Evolutionary conservation across 225 moss, liverwort and hornwort genomes (phyloP).

Genomic region (Takakia lepidozioides): DNA sequence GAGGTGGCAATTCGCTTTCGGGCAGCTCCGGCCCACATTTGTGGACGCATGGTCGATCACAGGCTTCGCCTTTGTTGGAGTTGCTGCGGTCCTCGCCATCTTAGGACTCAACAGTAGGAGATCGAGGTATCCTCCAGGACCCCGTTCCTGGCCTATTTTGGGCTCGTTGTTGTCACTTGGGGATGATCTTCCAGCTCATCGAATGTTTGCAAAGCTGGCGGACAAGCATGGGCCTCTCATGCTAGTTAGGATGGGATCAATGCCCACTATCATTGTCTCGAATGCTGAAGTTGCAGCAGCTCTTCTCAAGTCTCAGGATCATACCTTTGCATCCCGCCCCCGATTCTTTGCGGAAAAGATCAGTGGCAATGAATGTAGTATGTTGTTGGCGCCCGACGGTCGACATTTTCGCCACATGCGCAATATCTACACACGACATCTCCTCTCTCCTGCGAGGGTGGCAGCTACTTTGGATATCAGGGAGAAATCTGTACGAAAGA

Average conservation of each 20-base stretch:
- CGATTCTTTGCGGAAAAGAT: conserved; percentile 53
- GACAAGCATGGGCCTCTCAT: conserved; percentile 30
- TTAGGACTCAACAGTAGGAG: too few species aligned
- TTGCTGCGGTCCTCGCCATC: too few species aligned
- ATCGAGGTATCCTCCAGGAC: conserved; percentile 36
- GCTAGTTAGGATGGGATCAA: conserved; percentile 41
- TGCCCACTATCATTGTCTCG: conserved; percentile 38
- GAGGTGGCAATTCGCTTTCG: too few species aligned
- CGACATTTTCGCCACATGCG: conserved; percentile 43
- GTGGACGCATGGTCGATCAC: too few species aligned
- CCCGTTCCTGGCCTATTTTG: conserved; percentile 29
- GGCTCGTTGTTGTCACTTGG: conserved; percentile 32
- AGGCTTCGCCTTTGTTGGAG: too few species aligned
- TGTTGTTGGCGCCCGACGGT: conserved; percentile 70
- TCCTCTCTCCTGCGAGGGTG: conserved; percentile 45
- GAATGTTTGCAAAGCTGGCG: conserved; percentile 19
- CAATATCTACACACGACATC: conserved; percentile 50
- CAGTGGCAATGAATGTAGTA: conserved; percentile 62
- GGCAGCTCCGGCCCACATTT: too few species aligned
- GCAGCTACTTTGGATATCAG: too few species aligned
- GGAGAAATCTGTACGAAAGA: too few species aligned
- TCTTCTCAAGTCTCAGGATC: conserved; percentile 27
- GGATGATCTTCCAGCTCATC: conserved; percentile 28
- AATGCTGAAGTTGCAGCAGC: conserved; percentile 18
- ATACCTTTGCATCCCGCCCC: conserved; percentile 59